Evolutionary conservation across 1,284 basidiomycete species (phyloP), one percentile per base, ranked within the genome.

Genomic region (Trichosporon inkin): DNA sequence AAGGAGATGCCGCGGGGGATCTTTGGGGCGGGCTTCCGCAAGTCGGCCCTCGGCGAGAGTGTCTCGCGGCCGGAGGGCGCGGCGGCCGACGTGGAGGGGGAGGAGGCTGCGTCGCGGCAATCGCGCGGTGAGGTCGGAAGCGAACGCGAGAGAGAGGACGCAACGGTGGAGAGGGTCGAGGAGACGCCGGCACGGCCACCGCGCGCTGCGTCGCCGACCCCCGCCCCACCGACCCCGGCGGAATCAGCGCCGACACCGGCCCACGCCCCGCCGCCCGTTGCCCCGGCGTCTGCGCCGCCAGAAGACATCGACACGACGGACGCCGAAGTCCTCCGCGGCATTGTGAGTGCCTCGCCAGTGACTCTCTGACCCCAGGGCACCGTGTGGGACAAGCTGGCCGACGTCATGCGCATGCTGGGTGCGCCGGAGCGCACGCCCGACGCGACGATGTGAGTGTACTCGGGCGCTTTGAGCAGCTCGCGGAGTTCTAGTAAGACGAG

Each of bases 341-440:
- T 72, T 1, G 74, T 77, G 55, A 69, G 75, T 5, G 2, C 16
- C 19, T 14, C 13, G 8, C 3, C 1, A 44, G n/a, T 19, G 19
- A 37, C n/a, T n/a, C n/a, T 10, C 54, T 64, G 56, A 62, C 62
- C n/a, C 11, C 57, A 77, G 75, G 62, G 60, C 14, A 71, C 70
- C 54, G 67, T 78, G 16, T 69, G 69, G 67, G 60, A 59, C 3
- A 65, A 66, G 2, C 54, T 73, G 8, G 53, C 62, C 1, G 68
- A 72, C 11, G 63, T 76, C 54, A 69, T 76, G 62, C 60, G 67
- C 10, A 69, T 72, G 53, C 70, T 71, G 13, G 61, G 58, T 8
- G 67, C 62, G 6, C 14, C 61, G 14, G 2, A 63, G 64, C 2
- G 53, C 20, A 2, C 51, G 19, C 60, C 66, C 6, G 61, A 62